Conservation (phyloP, 108 stramenopile species). For the Epithemia pelagica region DNA sequence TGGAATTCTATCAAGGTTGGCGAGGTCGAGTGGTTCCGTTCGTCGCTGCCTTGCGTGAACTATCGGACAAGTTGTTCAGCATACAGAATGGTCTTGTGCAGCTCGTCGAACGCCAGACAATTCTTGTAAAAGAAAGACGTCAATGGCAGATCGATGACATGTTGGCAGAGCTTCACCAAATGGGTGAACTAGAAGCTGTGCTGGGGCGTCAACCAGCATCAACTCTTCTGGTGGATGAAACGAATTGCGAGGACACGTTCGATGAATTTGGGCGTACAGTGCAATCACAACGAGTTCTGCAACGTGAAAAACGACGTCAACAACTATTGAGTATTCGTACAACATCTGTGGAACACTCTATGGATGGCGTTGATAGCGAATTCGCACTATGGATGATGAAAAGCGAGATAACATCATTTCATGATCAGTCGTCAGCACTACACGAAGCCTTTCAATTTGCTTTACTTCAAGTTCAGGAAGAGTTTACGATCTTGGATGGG, state of each 20-base stretch:
- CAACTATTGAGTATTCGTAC: slow-evolving; percentile 13
- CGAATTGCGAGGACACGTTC: slow-evolving; percentile 8
- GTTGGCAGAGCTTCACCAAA: slow-evolving; percentile 29
- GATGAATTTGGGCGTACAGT: slow-evolving; percentile 86
- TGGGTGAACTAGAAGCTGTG: slow-evolving; percentile 27
- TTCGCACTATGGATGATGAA: slow-evolving; percentile 4
- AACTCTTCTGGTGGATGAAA: not conserved
- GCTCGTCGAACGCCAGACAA: slow-evolving; percentile 31
- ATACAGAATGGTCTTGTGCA: slow-evolving; percentile 33
- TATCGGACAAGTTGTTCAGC: slow-evolving; percentile 38
- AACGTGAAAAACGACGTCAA: slow-evolving; percentile 41
- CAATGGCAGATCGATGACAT: slow-evolving; percentile 58
- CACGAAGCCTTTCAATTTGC: slow-evolving; percentile 50
- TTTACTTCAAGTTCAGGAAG: slow-evolving; percentile 49
- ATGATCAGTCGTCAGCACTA: slow-evolving; percentile 16
- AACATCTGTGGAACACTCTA: not conserved
- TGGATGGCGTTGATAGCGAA: slow-evolving; percentile 8
- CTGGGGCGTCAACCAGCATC: slow-evolving; percentile 32
- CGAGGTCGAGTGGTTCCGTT: slow-evolving; percentile 51
- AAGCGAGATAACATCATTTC: slow-evolving; percentile 15
- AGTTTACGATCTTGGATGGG: slow-evolving; percentile 38
- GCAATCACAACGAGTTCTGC: slow-evolving; percentile 43
- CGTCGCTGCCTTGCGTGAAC: slow-evolving; percentile 67
- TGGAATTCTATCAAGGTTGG: slow-evolving; percentile 63
- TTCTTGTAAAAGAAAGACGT: slow-evolving; percentile 19